phyloP scores from a whole-genome alignment of 2,329 filamentous ascomycete genomes.

The Aspergillus brasiliensis region DNA sequence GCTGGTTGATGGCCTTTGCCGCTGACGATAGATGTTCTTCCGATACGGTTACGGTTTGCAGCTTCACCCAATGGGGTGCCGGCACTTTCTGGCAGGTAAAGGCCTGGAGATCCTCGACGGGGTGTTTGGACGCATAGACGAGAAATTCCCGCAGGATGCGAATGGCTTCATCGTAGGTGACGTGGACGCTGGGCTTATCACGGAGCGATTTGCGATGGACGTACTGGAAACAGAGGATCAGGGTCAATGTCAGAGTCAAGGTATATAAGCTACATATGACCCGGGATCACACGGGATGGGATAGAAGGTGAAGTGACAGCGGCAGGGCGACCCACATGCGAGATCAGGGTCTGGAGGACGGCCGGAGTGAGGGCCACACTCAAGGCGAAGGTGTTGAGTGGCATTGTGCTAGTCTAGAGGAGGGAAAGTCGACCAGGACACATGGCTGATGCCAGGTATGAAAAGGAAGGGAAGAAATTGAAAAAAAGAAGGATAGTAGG shows the following conservation, averaged over 20 bases:
- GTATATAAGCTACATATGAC: not conserved
- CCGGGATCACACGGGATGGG: too few relatives aligned
- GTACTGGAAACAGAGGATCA: conserved; percentile 59
- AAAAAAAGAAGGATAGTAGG: not conserved
- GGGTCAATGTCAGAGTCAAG: conserved; percentile 7
- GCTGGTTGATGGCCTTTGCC: conserved; percentile 66
- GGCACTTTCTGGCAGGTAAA: conserved; percentile 94
- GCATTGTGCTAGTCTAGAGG: conserved; percentile 45
- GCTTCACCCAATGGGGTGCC: conserved; percentile 81
- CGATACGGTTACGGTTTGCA: conserved; percentile 68
- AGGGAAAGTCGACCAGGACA: not conserved
- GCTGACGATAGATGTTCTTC: conserved; percentile 65
- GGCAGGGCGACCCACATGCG: conserved; percentile 65
- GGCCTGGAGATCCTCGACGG: conserved; percentile 87
- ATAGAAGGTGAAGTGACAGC: not conserved
- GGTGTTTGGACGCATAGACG: conserved; percentile 79
- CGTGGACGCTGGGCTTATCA: conserved; percentile 81
- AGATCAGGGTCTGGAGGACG: conserved; percentile 81
- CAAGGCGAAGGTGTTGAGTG: conserved; percentile 78
- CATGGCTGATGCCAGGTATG: not conserved
- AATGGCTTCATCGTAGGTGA: conserved; percentile 92
- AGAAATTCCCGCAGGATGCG: conserved; percentile 86
- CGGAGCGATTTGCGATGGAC: conserved; percentile 74
- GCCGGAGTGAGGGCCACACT: conserved; percentile 83
- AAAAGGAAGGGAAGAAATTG: not conserved